Evolutionary conservation across 495 filamentous ascomycete genomes (phyloP).

Genomic region (Mytilinidion resinicola): DNA sequence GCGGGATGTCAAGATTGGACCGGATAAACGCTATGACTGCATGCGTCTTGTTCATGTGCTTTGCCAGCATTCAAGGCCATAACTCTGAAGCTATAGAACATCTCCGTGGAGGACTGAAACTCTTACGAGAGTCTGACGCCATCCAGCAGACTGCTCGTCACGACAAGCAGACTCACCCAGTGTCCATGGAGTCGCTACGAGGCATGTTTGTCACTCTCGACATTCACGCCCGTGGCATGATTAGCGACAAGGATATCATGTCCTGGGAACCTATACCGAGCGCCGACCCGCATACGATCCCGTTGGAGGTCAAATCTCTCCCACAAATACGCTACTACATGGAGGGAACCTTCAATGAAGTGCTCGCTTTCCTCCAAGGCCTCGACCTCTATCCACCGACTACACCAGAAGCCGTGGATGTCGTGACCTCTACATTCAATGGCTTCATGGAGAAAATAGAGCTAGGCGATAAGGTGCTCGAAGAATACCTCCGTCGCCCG

Average conservation of each 20-base stretch:
- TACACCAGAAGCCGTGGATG: not conserved
- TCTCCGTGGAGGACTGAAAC: conserved; percentile 16
- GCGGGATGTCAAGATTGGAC: conserved; percentile 4
- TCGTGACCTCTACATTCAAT: not conserved
- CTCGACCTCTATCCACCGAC: conserved; percentile 2
- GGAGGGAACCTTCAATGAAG: conserved; percentile 13
- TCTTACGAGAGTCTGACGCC: conserved; percentile 16
- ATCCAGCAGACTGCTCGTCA: not conserved
- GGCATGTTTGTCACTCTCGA: conserved; percentile 19
- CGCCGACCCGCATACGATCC: not conserved
- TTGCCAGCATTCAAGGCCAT: conserved; percentile 24
- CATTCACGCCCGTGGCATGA: conserved; percentile 15
- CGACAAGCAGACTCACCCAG: conserved; percentile 4
- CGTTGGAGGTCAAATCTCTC: conserved; percentile 2
- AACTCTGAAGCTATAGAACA: conserved; percentile 18
- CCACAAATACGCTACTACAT: conserved; percentile 13
- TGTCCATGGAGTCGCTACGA: conserved; percentile 12
- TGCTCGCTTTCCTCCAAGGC: conserved; percentile 7
- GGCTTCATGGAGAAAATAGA: not conserved
- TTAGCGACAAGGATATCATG: conserved; percentile 7
- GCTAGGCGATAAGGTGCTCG: not conserved
- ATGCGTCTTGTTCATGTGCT: conserved; percentile 18
- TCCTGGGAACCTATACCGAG: conserved; percentile 19
- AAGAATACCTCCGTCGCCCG: conserved; percentile 9
- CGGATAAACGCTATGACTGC: conserved; percentile 15